Evolutionary conservation across 2,329 filamentous ascomycete genomes (phyloP).

Genomic region (Aspergillus oerlinghausenensis): DNA sequence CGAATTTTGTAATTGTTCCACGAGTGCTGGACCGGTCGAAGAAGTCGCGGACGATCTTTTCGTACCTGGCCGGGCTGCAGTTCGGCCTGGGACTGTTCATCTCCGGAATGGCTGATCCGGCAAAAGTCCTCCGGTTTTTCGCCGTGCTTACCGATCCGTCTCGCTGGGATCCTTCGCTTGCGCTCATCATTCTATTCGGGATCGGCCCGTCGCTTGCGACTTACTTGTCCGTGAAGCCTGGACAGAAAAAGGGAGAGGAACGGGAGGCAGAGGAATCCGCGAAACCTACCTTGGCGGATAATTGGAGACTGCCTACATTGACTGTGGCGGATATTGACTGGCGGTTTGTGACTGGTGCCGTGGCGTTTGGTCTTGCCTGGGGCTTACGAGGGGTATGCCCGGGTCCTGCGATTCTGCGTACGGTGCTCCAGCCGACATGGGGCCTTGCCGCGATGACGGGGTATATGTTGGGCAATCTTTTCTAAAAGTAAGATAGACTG

Average conservation of each 20-base stretch:
- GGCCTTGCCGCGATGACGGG: constrained; percentile 45
- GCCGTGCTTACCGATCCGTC: constrained; percentile 39
- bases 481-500: constrained; percentile 13
- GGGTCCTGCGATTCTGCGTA: constrained; percentile 47
- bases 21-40: constrained; percentile 24
- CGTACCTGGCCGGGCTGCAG: constrained; percentile 45
- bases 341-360: constrained; percentile 45
- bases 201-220: constrained; percentile 44
- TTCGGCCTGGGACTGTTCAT: constrained; percentile 51
- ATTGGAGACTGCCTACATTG: constrained; percentile 42
- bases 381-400: constrained; percentile 50
- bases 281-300: constrained; percentile 40
- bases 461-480: constrained; percentile 41
- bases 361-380: constrained; percentile 49
- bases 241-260: constrained; percentile 16
- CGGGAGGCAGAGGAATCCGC: constrained; percentile 13
- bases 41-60: constrained; percentile 33
- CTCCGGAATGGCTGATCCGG: constrained; percentile 48
- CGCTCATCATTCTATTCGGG: constrained; percentile 47
- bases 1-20: constrained; percentile 33
- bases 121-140: constrained; percentile 50
- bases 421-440: constrained; percentile 46
- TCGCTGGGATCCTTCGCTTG: constrained; percentile 49
- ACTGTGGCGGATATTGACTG: constrained; percentile 46
- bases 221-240: constrained; percentile 28